Percentiles rank a stretch among this genome's conserved stretches.
These are phyloP conservation scores for Fistulifera pelliculosa DNA, from an alignment of 108 stramenopile genomes.

Conservation along the genomic window DNA sequence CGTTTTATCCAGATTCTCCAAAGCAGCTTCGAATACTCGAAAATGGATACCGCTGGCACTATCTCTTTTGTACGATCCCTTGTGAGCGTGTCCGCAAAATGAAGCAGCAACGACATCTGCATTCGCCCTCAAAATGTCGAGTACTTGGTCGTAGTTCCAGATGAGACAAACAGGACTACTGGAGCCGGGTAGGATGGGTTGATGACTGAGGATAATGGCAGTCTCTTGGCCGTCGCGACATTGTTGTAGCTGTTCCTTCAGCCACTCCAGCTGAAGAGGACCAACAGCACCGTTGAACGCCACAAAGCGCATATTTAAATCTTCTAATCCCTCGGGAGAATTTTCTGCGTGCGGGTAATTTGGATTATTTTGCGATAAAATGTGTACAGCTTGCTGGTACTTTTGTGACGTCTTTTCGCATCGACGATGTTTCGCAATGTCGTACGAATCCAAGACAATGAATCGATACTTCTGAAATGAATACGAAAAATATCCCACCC, in stretches of 20 bases:
- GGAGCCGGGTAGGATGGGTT: slow-evolving; percentile 64
- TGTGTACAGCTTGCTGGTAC: slow-evolving; percentile 37
- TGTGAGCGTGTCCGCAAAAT: slow-evolving; percentile 77
- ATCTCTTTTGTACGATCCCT: slow-evolving; percentile 69
- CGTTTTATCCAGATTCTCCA: slow-evolving; percentile 58
- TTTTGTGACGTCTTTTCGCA: slow-evolving; percentile 37
- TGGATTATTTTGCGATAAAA: slow-evolving; percentile 49
- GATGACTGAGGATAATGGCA: slow-evolving; percentile 65
- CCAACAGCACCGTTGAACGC: slow-evolving; percentile 79
- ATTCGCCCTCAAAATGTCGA: slow-evolving; percentile 42
- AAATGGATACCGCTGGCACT: slow-evolving; percentile 72
- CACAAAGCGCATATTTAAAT: slow-evolving; percentile 56
- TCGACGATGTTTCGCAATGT: slow-evolving; percentile 53
- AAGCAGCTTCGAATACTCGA: slow-evolving; percentile 65
- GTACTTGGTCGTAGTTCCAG: slow-evolving; percentile 71
- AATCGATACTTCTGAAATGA: slow-evolving; percentile 30
- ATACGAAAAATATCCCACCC: slow-evolving; percentile 27
- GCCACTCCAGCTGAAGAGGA: slow-evolving; percentile 55
- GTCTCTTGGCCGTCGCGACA: slow-evolving; percentile 35
- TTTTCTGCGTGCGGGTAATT: slow-evolving; percentile 66
- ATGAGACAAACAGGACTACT: slow-evolving; percentile 52
- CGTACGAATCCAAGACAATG: slow-evolving; percentile 66
- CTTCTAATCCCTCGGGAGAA: slow-evolving; percentile 64
- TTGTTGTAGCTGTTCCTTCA: slow-evolving; percentile 33
- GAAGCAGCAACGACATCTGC: slow-evolving; percentile 57